Conservation (phyloP, 371 early-diverging fungal species). For the Batkoa obscura region DNA sequence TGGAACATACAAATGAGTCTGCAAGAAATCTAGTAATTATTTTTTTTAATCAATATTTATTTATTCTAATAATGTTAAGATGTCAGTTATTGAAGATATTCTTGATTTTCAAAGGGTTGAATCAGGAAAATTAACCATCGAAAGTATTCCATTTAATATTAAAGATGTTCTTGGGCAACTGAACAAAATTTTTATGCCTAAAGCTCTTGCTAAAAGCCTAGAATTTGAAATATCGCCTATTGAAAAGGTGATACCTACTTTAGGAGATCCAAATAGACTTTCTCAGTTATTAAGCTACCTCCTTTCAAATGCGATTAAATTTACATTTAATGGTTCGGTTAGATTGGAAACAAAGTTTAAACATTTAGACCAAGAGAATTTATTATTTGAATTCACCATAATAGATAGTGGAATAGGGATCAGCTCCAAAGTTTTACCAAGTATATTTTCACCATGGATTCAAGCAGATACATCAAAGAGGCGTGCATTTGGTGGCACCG, state of each 20-base stretch:
- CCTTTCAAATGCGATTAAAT: slow-evolving; percentile 76
- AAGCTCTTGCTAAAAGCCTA: slow-evolving; percentile 43
- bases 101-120: slow-evolving; percentile 20
- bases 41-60: background rate
- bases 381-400: slow-evolving; percentile 13
- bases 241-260: slow-evolving; percentile 36
- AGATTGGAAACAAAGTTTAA: background rate
- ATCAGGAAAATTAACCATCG: slow-evolving; percentile 52
- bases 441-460: slow-evolving; percentile 32
- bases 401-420: slow-evolving; percentile 80
- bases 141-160: slow-evolving; percentile 42
- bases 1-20: background rate
- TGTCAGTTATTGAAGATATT: background rate
- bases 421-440: background rate
- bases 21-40: background rate
- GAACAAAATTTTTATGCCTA: slow-evolving; percentile 16
- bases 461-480: slow-evolving; percentile 37
- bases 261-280: slow-evolving; percentile 54
- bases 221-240: slow-evolving; percentile 39
- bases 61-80: background rate
- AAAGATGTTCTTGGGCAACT: slow-evolving; percentile 20
- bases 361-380: background rate
- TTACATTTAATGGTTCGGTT: slow-evolving; percentile 53
- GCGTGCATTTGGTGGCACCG: slow-evolving; percentile 23
- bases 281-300: slow-evolving; percentile 65